Evolutionary conservation across 2,329 filamentous ascomycete species (phyloP), one percentile per base, ranked within the genome.

Genomic region (Penicillium capsulatum): DNA sequence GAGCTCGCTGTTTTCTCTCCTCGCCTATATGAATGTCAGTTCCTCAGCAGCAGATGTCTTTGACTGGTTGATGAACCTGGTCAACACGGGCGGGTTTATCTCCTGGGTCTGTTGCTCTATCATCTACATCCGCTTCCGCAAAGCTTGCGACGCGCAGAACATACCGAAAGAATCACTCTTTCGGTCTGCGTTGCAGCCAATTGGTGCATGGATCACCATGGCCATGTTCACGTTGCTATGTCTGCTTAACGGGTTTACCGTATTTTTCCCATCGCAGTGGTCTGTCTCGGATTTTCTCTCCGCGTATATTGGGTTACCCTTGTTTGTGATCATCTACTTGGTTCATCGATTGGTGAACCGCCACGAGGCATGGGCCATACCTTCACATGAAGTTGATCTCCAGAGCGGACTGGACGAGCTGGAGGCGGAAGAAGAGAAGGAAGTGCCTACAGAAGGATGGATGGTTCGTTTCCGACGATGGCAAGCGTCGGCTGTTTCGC

Each of bases 241-340:
- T 4, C 63, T 88, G 3, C 79, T 84, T 49, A 85, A 85, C 51
- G 84, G 83, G 2, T 89, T 87, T 62, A 73, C 80, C 29, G 75
- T 83, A 17, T 87, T 89, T 58, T 80, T 81, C 58, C 74, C 76
- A 0, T 63, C 69, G n/a, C 68, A 79, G 10, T 88, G 79, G 73
- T 72, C 67, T 14, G 73, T 70, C 0, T 66, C 71, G 2, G 67
- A 70, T 48, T 89, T 89, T 53, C 53, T 80, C 38, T 76, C 76
- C 0, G 69, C 74, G 1, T 81, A 81, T 53, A 67, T 80, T 14
- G 76, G 76, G 13, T 73, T 81, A 24, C 74, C 75, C 1, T 68
- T 78, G 29, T 80, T 80, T 54, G 50, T 77, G 4, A 43, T 55
- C 4, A n/a, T 45, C 3, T 47, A 45, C 20, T n/a, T 43, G 5